A percentile compares a stretch with the other conserved stretches of the same genome.
These are phyloP conservation scores for Aristolochia contorta DNA, from an alignment of 164 flowering plant genomes.

Conservation along the genomic window DNA sequence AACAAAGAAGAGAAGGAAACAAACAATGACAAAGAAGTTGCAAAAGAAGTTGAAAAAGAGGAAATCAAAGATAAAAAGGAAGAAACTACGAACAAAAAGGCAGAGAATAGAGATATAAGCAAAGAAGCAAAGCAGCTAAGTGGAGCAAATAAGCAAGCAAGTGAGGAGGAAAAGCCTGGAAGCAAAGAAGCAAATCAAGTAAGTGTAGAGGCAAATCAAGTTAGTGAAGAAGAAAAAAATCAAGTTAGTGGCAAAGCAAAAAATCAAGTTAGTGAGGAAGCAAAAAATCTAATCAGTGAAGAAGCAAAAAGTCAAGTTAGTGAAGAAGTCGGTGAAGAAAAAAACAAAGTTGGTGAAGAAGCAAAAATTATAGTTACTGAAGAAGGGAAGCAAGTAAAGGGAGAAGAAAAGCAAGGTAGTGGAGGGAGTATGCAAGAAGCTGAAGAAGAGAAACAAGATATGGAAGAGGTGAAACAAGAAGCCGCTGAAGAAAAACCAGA, in stretches of 20 bases:
- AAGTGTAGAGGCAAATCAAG: too few species aligned
- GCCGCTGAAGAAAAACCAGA: slow-evolving; percentile 2
- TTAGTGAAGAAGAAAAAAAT: too few species aligned
- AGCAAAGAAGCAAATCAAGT: too few species aligned
- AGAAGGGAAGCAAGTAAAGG: too few species aligned
- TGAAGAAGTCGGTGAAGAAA: not conserved
- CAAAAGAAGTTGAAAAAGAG: not conserved
- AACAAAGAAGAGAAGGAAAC: not conserved
- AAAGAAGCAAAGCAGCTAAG: too few species aligned
- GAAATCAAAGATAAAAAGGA: too few species aligned
- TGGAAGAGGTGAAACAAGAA: not conserved
- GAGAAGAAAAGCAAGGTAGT: not conserved
- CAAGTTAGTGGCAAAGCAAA: too few species aligned
- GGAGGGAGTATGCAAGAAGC: not conserved
- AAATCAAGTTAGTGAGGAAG: not conserved
- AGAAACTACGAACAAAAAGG: too few species aligned
- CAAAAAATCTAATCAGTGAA: not conserved
- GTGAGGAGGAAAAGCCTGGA: too few species aligned
- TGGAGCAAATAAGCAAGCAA: too few species aligned
- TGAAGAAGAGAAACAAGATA: not conserved
- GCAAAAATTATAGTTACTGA: not conserved
- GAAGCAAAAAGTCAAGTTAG: not conserved
- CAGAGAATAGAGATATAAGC: too few species aligned
- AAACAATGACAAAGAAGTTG: not conserved
- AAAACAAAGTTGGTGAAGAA: not conserved